Evolutionary conservation across 495 filamentous ascomycete species (phyloP).

Genomic region (Cercophora newfieldiana): DNA sequence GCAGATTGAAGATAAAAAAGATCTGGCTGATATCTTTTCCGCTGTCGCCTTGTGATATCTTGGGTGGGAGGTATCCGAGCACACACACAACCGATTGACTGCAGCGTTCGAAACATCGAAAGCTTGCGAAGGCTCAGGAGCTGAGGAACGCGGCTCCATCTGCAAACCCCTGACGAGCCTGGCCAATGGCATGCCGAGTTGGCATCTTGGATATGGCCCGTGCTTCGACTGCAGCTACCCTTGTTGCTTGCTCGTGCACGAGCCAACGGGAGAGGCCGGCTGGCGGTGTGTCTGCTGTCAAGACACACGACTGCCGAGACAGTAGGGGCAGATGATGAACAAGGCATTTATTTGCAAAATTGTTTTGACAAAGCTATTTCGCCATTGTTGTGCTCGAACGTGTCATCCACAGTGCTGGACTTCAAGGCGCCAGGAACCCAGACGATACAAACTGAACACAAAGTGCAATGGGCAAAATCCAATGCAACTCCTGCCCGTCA

Average conservation of each 20-base stretch:
- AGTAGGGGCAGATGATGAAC: too few relatives aligned
- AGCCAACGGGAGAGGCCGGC: background rate
- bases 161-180: slow-evolving; percentile 24
- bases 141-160: slow-evolving; percentile 7
- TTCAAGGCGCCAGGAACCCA: too few relatives aligned
- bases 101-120: slow-evolving; percentile 22
- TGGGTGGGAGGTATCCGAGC: background rate
- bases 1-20: background rate
- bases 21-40: background rate
- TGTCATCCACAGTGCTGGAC: too few relatives aligned
- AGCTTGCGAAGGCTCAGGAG: slow-evolving; percentile 15
- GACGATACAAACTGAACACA: too few relatives aligned
- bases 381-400: too few relatives aligned
- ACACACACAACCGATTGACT: background rate
- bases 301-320: background rate
- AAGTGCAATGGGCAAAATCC: too few relatives aligned
- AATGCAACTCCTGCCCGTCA: background rate
- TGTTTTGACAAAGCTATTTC: too few relatives aligned
- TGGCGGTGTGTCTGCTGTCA: background rate
- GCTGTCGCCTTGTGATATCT: background rate
- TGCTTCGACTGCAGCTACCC: slow-evolving; percentile 10
- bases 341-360: too few relatives aligned
- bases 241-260: background rate
- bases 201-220: slow-evolving; percentile 2
- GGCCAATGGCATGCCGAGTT: slow-evolving; percentile 14